Evolutionary conservation across 257 asterid species (phyloP), one percentile per base, ranked within the genome.

Genomic region (Echites panduratus): DNA sequence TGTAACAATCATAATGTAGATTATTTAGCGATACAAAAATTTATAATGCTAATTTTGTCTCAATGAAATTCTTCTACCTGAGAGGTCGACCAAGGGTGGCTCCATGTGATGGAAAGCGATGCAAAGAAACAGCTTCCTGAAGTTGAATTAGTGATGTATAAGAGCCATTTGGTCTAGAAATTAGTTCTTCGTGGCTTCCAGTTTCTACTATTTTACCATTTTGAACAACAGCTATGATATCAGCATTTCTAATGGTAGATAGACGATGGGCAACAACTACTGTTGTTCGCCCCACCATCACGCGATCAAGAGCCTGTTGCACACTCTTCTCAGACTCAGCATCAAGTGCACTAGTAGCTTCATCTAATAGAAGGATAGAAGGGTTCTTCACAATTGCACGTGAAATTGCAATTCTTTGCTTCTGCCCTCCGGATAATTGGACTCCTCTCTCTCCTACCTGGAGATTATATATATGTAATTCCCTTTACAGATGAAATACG

Each of bases 371-470:
- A 83, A 95, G 90, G 66, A 92, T 80, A 20, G 96, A 89, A 13
- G 99, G 99, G 57, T 90, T 90, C 76, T 92, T 92, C 74, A 95
- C 97, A 61, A 92, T 86, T 8, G 99, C 97, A 52, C 98, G 93
- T 12, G 99, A 82, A 74, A 92, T 90, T 41, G 98, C 96, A 13
- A 95, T 92, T 76, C 99, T 83, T 78, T 95, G 98, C 76, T 92
- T 95, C 79, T 95, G 98, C 16, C 98, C 99, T 65, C 99, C 99
- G 0, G 99, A 95, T 64, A 95, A 85, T n/a, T 95, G 99, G 66
- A 92, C 83, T 50, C 99, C 98, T 83, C 99, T 84, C 87, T 95
- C 99, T 26, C 99, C 98, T 57, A 95, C 99, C 97, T 93, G 85
- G n/a, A 66, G 75, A 75, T 52, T 48, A 49, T 14, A 14, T 8